Base-by-base conservation (phyloP, 208 protist genomes). In the Leishmania gerbilli region DNA sequence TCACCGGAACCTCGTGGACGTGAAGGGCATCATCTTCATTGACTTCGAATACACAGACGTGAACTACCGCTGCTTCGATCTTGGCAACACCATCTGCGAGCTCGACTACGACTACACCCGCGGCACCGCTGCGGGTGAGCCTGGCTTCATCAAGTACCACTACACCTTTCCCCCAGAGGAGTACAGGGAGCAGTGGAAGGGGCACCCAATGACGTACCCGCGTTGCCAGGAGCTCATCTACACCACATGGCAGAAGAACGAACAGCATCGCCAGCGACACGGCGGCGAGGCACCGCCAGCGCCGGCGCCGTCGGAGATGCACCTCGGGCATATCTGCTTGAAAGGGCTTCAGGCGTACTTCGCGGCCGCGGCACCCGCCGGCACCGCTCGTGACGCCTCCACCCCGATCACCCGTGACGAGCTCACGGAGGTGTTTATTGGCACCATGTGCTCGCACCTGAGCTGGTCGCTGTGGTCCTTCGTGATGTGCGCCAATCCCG, bases 11-110 rank as follows among this genome's bases (percentile, higher is more conserved):
- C 86, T 93, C n/a, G 93, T 96, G 37, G 90, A 95, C 79, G 88
- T 88, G 71, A 91, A 91, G 56, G 91, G 93, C 34, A 77, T 94
- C 74, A 74, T 97, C 37, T 93, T 94, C 60, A 95, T 97, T 69
- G 93, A 97, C 81, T 97, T 95, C 89, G 92, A 97, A 84, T 97
- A 97, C 86, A 88, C 90, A 37, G 93, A 95, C 74, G 90, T 88
- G 53, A 97, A 97, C 87, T 95, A 95, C 78, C 90, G 92, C 74
- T 94, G 90, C 88, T 91, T 88, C 77, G 93, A 97, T 78, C 87
- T 97, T 40, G 93, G 90, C 71, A 97, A 97, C 88, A 93, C 89
- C 21, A 85, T 97, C 45, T 97, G 93, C 79, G 93, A 97, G 87
- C 77, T 97, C 60, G 93, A 97, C 85, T 93, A 95, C 80, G 91